Evolutionary conservation across 257 asterid species (phyloP), one percentile per base, ranked within the genome.

Genomic region (Solanum gandarillasii): DNA sequence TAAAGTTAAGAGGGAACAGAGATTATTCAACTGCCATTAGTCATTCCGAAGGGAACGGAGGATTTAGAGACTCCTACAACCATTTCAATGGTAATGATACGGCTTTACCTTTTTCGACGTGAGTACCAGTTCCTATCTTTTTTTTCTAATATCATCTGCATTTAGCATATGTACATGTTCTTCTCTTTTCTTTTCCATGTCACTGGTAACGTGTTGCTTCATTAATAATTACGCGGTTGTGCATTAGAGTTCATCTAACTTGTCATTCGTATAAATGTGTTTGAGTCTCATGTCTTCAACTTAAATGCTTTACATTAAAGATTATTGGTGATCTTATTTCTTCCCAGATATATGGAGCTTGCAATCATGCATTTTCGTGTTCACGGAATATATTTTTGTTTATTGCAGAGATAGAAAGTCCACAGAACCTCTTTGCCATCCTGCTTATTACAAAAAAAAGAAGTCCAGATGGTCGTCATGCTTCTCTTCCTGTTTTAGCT

Each of bases 91-190:
- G 83, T 85, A 87, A 87, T 85, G 83, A 71, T 86, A 87, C 72
- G 71, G 31, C 91, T 18, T 60, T 88, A 85, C 65, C 90, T 83
- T 87, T 73, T 29, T 89, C 94, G 27, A 87, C 6, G 96, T 93
- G 88, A 92, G 94, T 91, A 83, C 46, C 88, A 3, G 87, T 83
- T 55, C 85, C 83, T 23, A 85, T 87, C 87, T 48, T 79, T 7
- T 46, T 39, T 46, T 41, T 23, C 83, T 75, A 78, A 78, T n/a
- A 79, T 9, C 39, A 79, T 27, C 38, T 6, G 9, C 35, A 7
- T 78, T 78, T 78, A 7, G 23, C 36, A n/a, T 20, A 78, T 25
- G 36, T 78, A 78, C 62, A 25, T 25, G 12, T 12, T 41, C 34
- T 7, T 41, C 35, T 32, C n/a, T 41, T 11, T 9, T 39, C 21